These are phyloP conservation scores for Backusella psychrophila DNA, from an alignment of 192 early-diverging fungal species.

Conservation along the genomic window DNA sequence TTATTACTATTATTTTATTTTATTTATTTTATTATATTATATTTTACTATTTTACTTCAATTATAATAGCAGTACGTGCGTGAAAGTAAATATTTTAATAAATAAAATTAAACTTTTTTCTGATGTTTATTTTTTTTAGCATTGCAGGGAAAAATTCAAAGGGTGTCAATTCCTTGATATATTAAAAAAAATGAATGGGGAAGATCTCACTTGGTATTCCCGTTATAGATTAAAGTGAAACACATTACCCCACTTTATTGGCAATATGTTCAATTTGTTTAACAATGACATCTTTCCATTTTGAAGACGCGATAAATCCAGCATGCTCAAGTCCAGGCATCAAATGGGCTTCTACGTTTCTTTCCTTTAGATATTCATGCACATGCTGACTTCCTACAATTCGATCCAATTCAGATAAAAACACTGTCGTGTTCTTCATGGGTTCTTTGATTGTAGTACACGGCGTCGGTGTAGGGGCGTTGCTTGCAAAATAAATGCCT, in stretches of 20 bases:
- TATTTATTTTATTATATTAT: neutral
- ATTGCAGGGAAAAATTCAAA: neutral
- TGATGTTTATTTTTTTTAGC: neutral
- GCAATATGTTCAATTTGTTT: slow-evolving; percentile 16
- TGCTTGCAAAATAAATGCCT: slow-evolving; percentile 33
- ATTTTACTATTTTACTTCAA: neutral
- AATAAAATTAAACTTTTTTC: neutral
- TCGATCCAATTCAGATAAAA: slow-evolving; percentile 46
- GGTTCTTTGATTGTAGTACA: neutral
- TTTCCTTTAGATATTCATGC: slow-evolving; percentile 33
- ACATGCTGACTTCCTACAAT: slow-evolving; percentile 38
- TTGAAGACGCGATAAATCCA: slow-evolving; percentile 35
- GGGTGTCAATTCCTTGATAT: neutral
- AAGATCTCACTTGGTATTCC: neutral
- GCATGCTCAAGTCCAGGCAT: slow-evolving; percentile 51
- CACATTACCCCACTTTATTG: slow-evolving; percentile 5
- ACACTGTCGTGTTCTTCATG: slow-evolving; percentile 29
- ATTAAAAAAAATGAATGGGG: neutral
- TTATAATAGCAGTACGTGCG: neutral
- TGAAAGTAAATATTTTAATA: neutral
- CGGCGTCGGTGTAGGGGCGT: neutral
- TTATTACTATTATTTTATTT: neutral
- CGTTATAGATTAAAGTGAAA: neutral
- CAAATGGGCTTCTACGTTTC: slow-evolving; percentile 35
- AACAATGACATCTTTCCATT: slow-evolving; percentile 19